A percentile compares a stretch with the other conserved stretches of the same genome.
phyloP scores from a whole-genome alignment of 2,329 filamentous ascomycete genomes.

The Pseudopyrenochaeta lycopersici region DNA sequence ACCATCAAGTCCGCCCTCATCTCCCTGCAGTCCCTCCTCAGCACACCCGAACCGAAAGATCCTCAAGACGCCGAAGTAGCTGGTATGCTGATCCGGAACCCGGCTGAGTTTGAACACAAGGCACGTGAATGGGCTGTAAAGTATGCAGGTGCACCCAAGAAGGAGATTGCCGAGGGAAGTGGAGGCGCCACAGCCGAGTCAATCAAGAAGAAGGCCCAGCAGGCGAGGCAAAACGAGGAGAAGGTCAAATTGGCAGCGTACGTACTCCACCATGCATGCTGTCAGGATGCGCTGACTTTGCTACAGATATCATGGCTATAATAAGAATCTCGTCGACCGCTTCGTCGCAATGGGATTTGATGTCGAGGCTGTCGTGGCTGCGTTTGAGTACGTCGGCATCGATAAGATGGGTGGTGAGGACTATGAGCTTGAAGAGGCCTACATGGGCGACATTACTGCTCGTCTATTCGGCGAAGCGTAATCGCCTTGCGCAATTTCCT shows the following conservation, averaged over 20 bases:
- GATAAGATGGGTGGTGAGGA: conserved; percentile 79
- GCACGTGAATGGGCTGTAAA: conserved; percentile 91
- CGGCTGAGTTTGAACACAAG: conserved; percentile 79
- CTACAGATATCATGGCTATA: conserved; percentile 84
- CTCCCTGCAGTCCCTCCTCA: conserved; percentile 90
- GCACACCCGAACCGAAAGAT: conserved; percentile 92
- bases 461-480: conserved; percentile 79
- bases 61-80: conserved; percentile 97
- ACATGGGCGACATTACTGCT: conserved; percentile 89
- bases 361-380: conserved; percentile 83
- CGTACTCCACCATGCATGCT: conserved; percentile 27
- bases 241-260: conserved; percentile 65
- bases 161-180: conserved; percentile 62
- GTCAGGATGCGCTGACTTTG: conserved; percentile 36
- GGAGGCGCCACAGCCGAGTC: conserved; percentile 63
- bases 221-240: conserved; percentile 67
- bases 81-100: conserved; percentile 82
- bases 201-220: conserved; percentile 62
- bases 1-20: conserved; percentile 96
- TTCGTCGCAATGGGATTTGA: conserved; percentile 94
- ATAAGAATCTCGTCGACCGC: conserved; percentile 80
- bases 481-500: background rate
- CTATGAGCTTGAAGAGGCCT: conserved; percentile 87
- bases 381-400: conserved; percentile 83
- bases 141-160: conserved; percentile 78